A percentile compares a stretch with the other conserved stretches of the same genome.
Evolutionary conservation across 2,329 filamentous ascomycete species (phyloP).

Genomic region (Zopfia rhizophila): DNA sequence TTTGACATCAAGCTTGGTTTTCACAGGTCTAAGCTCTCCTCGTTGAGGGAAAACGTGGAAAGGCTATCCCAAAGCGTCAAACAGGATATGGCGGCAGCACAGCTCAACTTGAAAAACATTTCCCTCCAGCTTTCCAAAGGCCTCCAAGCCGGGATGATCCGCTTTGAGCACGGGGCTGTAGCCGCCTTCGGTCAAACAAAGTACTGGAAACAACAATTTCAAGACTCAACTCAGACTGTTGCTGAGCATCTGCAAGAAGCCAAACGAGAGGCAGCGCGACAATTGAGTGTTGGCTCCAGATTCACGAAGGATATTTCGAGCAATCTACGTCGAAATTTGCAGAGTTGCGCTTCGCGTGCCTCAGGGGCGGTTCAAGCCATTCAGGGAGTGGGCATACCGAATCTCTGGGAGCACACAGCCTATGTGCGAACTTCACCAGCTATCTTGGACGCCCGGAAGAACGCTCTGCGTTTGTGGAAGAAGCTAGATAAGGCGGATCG

Average conservation of each 20-base stretch:
- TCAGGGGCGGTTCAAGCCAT: conserved; percentile 2
- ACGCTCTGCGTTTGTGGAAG: conserved; percentile 40
- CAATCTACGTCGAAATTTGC: conserved; percentile 7
- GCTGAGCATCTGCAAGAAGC: conserved; percentile 19
- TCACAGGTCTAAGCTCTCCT: conserved; percentile 39
- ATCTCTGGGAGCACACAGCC: conserved; percentile 12
- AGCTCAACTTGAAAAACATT: conserved; percentile 31
- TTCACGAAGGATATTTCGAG: conserved; percentile 18
- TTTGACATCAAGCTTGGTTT: conserved; percentile 46
- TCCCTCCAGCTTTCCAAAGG: conserved; percentile 27
- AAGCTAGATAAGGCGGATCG: too few species aligned
- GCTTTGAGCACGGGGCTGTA: conserved; percentile 8
- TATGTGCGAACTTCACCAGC: conserved; percentile 28
- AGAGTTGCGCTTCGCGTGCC: neutral
- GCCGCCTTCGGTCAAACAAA: conserved; percentile 13
- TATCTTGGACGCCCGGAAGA: conserved; percentile 40
- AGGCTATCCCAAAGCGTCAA: conserved; percentile 21
- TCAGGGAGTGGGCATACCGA: neutral
- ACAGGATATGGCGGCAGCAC: conserved; percentile 29
- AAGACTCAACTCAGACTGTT: conserved; percentile 16
- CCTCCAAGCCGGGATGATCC: conserved; percentile 10
- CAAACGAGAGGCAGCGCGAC: conserved; percentile 11
- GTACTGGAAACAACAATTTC: conserved; percentile 14
- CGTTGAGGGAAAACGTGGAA: conserved; percentile 28
- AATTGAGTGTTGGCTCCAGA: conserved; percentile 10